Evolutionary conservation across 192 early-diverging fungal genomes (phyloP), one percentile per base, ranked within the genome.

Genomic region (Lobosporangium transversale): DNA sequence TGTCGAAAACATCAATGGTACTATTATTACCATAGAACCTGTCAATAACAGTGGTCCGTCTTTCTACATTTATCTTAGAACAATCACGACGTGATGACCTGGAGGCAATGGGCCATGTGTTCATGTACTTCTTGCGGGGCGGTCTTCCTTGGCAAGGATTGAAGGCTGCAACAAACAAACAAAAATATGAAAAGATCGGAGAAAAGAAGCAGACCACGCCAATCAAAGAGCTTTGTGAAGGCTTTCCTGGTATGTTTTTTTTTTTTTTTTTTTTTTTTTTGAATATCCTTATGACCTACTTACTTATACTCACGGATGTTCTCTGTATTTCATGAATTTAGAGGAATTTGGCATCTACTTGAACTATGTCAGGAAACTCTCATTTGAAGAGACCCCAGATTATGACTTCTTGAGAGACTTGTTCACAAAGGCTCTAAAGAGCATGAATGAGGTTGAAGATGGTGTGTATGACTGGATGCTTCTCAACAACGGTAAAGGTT

Each of bases 141-240:
- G 87, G 87, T 23, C 83, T 99, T 50, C 97, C 97, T 15, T 99
- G 97, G 97, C 97, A 99, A 82, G 97, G 97, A 5, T 81, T 99
- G 23, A 98, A 97, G 83, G 97, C 97, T 1, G 93, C 91, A 18
- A 97, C 94, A 61, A 99, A 99, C 87, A 96, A 97, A 78, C 96
- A 99, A 88, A 99, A 99, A 69, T 99, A 99, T 80, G 97, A 99
- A 79, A 95, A 97, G 79, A 99, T 99, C 81, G 97, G 97, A 40
- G 96, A 99, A 81, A 95, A 95, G 87, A 99, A 99, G 82, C 97
- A 96, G 70, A 88, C 88, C 37, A 93, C 94, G 0, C 84, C 85
- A 21, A 88, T 98, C 68, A 90, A 91, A 66, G 97, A 98, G 63
- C 85, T 99, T 26, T 95, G 95, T 62, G 92, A 94, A 32, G 90